Percentiles rank a stretch among this genome's conserved stretches.
Evolutionary conservation across 2,329 filamentous ascomycete genomes (phyloP).

Genomic region (Botrytis porri): DNA sequence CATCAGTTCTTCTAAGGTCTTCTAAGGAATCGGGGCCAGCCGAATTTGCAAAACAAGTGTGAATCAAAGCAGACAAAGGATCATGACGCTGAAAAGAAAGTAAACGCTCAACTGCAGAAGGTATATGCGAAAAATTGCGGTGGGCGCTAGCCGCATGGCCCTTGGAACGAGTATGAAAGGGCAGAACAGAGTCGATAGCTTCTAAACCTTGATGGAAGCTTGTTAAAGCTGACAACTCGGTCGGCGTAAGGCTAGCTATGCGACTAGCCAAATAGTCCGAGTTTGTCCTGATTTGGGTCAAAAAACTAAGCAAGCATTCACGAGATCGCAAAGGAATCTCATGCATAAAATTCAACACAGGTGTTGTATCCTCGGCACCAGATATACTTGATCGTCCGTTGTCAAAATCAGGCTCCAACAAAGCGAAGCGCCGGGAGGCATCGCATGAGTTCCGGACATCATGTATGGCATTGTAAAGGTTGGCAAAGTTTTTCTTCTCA

Average conservation of each 20-base stretch:
- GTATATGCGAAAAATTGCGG: slow-evolving; percentile 46
- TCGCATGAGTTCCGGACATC: slow-evolving; percentile 77
- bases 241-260: slow-evolving; percentile 69
- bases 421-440: slow-evolving; percentile 65
- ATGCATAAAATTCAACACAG: slow-evolving; percentile 57
- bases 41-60: slow-evolving; percentile 86
- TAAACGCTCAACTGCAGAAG: slow-evolving; percentile 74
- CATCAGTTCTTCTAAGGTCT: slow-evolving; percentile 72
- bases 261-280: slow-evolving; percentile 83
- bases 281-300: slow-evolving; percentile 80
- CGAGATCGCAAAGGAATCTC: slow-evolving; percentile 74
- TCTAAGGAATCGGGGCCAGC: slow-evolving; percentile 78
- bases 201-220: slow-evolving; percentile 77
- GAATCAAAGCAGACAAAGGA: slow-evolving; percentile 77
- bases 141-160: slow-evolving; percentile 46
- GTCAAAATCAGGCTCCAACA: slow-evolving; percentile 71
- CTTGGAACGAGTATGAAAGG: slow-evolving; percentile 56
- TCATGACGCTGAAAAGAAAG: slow-evolving; percentile 88
- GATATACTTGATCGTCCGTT: slow-evolving; percentile 39
- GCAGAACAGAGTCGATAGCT: slow-evolving; percentile 78
- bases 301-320: slow-evolving; percentile 73
- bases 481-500: slow-evolving; percentile 74
- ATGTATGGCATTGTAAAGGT: slow-evolving; percentile 73
- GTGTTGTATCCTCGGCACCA: slow-evolving; percentile 43
- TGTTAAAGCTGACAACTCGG: slow-evolving; percentile 75